Conservation (phyloP, 2,329 filamentous ascomycete species). For the Pseudogymnoascus sp. region DNA sequence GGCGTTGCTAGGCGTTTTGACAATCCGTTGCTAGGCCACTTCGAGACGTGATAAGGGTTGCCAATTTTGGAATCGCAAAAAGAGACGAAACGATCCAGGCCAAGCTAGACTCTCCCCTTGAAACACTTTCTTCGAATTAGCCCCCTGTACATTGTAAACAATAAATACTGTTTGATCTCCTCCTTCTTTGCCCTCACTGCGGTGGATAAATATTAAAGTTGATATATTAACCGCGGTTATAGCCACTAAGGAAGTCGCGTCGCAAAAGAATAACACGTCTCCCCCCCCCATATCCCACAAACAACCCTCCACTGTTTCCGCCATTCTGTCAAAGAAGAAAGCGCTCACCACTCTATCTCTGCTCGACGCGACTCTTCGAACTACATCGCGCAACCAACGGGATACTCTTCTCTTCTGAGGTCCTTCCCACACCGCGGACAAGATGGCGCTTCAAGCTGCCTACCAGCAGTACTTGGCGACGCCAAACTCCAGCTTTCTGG, state of each 20-base stretch:
- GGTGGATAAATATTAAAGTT: slow-evolving; percentile 4
- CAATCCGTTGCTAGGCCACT: slow-evolving; percentile 2
- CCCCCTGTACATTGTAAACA: slow-evolving; percentile 1
- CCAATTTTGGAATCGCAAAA: slow-evolving; percentile 7
- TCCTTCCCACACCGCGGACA: slow-evolving; percentile 9
- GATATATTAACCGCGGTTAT: slow-evolving; percentile 4
- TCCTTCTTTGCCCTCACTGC: not conserved
- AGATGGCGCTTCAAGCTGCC: slow-evolving; percentile 41
- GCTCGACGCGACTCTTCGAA: not conserved
- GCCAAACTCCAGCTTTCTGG: slow-evolving; percentile 54
- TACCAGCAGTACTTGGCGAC: slow-evolving; percentile 67
- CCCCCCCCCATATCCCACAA: not conserved
- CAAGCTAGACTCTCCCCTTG: slow-evolving; percentile 7
- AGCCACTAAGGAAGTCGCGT: slow-evolving; percentile 2
- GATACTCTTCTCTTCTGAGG: slow-evolving; percentile 1
- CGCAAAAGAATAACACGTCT: slow-evolving; percentile 2
- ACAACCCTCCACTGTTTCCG: not conserved
- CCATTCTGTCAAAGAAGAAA: slow-evolving; percentile 1
- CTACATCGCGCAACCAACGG: not conserved
- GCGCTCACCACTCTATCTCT: not conserved
- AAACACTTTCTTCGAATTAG: slow-evolving; percentile 6
- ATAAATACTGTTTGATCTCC: slow-evolving; percentile 5
- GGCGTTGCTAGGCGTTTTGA: not conserved
- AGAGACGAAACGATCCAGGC: slow-evolving; percentile 5
- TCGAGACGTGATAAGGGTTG: not conserved